phyloP scores from a whole-genome alignment of 163 green algal genomes.

The Volvox carteri region DNA sequence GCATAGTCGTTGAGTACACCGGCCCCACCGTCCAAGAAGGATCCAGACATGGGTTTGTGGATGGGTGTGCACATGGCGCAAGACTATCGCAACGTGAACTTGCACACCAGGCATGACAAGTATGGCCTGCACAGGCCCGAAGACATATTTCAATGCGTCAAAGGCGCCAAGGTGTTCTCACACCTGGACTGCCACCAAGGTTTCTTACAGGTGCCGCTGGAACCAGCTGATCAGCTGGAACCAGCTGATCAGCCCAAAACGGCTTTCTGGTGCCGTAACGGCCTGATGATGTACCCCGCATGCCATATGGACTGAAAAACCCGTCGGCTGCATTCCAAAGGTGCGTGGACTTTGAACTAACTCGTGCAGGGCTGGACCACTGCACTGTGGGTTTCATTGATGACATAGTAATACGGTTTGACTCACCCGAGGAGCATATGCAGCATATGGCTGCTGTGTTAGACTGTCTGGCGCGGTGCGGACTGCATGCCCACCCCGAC shows the following conservation, averaged over 20 bases:
- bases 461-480: neutral
- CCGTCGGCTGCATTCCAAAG: slow-evolving; percentile 7
- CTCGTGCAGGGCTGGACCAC: neutral
- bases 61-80: neutral
- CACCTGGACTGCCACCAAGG: slow-evolving; percentile 31
- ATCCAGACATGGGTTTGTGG: slow-evolving; percentile 2
- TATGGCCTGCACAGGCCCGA: slow-evolving; percentile 37
- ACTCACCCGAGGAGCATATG: slow-evolving; percentile 48
- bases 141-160: slow-evolving; percentile 19
- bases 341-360: slow-evolving; percentile 26
- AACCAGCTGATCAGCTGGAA: too few relatives aligned
- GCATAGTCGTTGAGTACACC: neutral
- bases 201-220: neutral
- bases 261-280: neutral
- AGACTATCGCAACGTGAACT: neutral
- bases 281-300: slow-evolving; percentile 26
- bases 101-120: neutral
- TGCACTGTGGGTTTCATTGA: slow-evolving; percentile 14
- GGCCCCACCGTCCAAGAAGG: slow-evolving; percentile 1
- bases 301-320: slow-evolving; percentile 31
- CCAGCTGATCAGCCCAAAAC: slow-evolving; percentile 43
- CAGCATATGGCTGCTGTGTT: slow-evolving; percentile 47
- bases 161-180: neutral
- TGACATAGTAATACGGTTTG: neutral
- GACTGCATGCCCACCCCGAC: slow-evolving; percentile 25